A percentile compares a stretch with the other conserved stretches of the same genome.
These are phyloP conservation scores for Pyrus pyrifolia DNA, from an alignment of 306 rosid genomes.

Conservation along the genomic window DNA sequence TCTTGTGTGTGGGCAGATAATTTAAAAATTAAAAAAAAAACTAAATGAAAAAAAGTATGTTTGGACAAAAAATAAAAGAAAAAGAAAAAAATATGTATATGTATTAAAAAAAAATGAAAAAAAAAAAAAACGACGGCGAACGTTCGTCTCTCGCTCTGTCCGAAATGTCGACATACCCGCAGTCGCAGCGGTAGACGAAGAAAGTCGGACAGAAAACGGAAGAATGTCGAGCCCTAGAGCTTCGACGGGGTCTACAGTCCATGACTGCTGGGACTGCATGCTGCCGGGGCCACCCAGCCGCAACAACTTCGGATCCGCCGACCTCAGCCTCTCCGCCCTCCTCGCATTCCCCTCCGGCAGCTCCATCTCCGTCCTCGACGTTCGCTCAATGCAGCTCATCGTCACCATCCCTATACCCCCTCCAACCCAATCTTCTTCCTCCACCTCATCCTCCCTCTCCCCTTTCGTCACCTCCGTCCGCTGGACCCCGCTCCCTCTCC, in stretches of 20 bases:
- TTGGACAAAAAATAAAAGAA: no score
- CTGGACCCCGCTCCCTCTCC: conserved; percentile 77
- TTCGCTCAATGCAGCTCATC: conserved; percentile 75
- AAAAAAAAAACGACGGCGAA: background rate
- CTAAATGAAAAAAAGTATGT: no score
- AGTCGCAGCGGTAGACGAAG: background rate
- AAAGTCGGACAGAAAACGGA: background rate
- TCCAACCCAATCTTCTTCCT: conserved; percentile 25
- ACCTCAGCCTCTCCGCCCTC: conserved; percentile 71
- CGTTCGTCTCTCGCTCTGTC: background rate
- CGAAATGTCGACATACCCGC: background rate
- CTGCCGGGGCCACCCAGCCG: conserved; percentile 91
- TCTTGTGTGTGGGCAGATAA: no score
- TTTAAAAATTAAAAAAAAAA: no score
- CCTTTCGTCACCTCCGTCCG: conserved; percentile 85
- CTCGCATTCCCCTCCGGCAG: conserved; percentile 86
- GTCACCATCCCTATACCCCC: conserved; percentile 73
- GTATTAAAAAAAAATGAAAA: background rate
- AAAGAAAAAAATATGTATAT: background rate
- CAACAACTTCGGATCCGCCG: conserved; percentile 88
- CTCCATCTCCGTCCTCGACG: conserved; percentile 73
- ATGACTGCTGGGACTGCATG: conserved; percentile 74
- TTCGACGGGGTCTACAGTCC: conserved; percentile 5
- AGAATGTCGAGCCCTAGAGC: conserved; percentile 32
- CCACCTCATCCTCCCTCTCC: conserved; percentile 30